Evolutionary conservation across 1,284 basidiomycete species (phyloP).

Genomic region (Tilletiopsis washingtonensis): DNA sequence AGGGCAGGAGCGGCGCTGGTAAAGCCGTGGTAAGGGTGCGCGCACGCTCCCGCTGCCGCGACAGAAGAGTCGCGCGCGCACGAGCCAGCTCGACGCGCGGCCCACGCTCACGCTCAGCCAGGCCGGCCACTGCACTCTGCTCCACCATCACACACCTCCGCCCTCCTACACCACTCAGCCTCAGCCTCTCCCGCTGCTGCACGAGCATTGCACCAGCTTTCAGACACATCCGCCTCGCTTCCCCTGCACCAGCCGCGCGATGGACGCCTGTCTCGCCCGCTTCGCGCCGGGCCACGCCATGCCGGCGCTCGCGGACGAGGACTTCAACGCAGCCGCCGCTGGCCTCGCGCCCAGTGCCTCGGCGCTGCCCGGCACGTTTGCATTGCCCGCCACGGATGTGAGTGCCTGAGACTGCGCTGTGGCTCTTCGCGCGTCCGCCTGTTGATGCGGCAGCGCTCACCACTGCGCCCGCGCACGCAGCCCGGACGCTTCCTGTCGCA

Average conservation of each 20-base stretch:
- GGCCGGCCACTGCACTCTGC: no score
- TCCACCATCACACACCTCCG: no score
- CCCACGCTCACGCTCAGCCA: no score
- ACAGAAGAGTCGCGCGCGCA: no score
- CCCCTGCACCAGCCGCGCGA: background rate
- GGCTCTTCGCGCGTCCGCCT: background rate
- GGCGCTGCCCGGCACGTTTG: background rate
- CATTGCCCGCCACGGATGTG: background rate
- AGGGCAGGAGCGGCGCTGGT: no score
- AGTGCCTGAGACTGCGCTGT: background rate
- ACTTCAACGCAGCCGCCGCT: no score
- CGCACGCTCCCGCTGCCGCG: no score
- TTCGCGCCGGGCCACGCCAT: background rate
- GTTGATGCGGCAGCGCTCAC: background rate
- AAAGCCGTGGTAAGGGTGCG: no score
- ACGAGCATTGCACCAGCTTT: background rate
- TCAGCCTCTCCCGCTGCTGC: background rate
- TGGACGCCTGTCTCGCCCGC: background rate
- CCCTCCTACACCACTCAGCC: background rate
- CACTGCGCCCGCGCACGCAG: slow-evolving; percentile 3
- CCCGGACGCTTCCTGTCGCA: slow-evolving; percentile 41
- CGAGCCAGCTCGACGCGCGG: no score
- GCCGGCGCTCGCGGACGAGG: background rate
- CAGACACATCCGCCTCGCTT: background rate
- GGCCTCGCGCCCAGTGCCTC: background rate